Evolutionary conservation across 768 basidiomycete species (phyloP), one percentile per base, ranked within the genome.

Genomic region (Leccinum disarticulatum): DNA sequence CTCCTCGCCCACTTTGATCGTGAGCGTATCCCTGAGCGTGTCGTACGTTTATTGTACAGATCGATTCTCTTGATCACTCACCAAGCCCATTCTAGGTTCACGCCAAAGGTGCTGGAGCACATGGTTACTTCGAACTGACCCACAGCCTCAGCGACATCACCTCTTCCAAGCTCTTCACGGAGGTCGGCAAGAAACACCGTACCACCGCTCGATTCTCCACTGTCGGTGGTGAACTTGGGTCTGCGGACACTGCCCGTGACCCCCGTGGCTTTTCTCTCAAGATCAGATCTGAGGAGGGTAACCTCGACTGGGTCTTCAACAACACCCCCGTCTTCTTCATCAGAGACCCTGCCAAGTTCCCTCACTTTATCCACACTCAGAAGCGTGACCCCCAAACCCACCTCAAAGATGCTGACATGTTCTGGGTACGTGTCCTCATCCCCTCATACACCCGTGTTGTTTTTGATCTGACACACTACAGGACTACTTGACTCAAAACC

Each of bases 21-120:
- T 60, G 95, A 97, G 76, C 90, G 96, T 72, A 96, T 98, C 69
- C 96, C 95, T 15, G 93, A 96, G 81, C 92, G 93, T 74, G 88
- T 92, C 64, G 93, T 88, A 74, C 64, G 85, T 79, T 46, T 14
- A 6, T 33, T 33, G 4, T 17, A 35, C 25, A 28, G 41, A 36
- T 48, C 33, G 27, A 35, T 52, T 2, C 6, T 6, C 51, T 48
- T 57, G 6, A 8, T 11, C 50, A 13, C 65, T 80, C 61, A 70
- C 68, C 59, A 62, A 74, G 35, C 6, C 15, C 30, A 1, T 69
- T 66, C 64, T 72, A 93, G 89, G 84, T 95, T 55, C 94, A 95
- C 70, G 93, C 93, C 62, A 96, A 94, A 73, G 95, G 91, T 58
- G 90, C 89, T 56, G 93, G 91, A 64, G 95, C 93, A 33, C 95